Base-by-base conservation (phyloP, 352 stramenopile genomes). In the Phytophthora europaea region DNA sequence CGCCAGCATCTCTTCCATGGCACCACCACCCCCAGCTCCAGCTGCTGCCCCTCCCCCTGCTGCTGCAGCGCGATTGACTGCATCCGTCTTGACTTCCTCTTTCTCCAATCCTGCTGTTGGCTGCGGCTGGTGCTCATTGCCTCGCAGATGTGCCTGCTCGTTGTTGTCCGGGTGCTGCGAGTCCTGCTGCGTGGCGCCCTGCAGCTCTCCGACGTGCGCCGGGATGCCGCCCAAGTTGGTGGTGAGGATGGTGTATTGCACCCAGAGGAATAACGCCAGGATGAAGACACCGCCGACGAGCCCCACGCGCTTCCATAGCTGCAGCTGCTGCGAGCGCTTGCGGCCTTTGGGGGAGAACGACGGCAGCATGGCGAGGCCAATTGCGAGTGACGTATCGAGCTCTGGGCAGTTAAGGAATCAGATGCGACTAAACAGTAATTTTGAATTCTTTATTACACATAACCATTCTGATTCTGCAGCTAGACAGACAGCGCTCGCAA, bases 1-100 rank as follows among this genome's bases (percentile, higher is more conserved):
- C 97, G 98, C 85, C 98, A 98, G 79, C 97, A 99, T 88, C 82
- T 99, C 60, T 93, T 99, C 38, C n/a, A 55, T 33, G 6, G 26
- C 52, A 13, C 48, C 64, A 13, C 48, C 64, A 16, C 47, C 36
- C 4, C 20, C 67, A 31, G 40, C 56, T 22, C 51, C 67, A 18
- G 20, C 28, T 43, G 34, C 18, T 20, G 36, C 36, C 4, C 52
- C 62, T 22, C 63, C 63, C 4, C 56, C 56, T 56, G 26, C 48
- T n/a, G 12, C 61, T 51, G 67, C 23, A 3, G 22, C 48, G 6
- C 55, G 20, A 50, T 60, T 67, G 15, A 10, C 57, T 40, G 36
- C 58, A 48, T 69, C 50, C 1, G 12, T 60, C 13, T 76, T n/a
- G 20, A 23, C 50, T 26, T 10, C 22, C 8, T 23, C 34, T 7